Conservation (phyloP, 2,329 filamentous ascomycete genomes). For the Hymenoscyphus fructigenus region DNA sequence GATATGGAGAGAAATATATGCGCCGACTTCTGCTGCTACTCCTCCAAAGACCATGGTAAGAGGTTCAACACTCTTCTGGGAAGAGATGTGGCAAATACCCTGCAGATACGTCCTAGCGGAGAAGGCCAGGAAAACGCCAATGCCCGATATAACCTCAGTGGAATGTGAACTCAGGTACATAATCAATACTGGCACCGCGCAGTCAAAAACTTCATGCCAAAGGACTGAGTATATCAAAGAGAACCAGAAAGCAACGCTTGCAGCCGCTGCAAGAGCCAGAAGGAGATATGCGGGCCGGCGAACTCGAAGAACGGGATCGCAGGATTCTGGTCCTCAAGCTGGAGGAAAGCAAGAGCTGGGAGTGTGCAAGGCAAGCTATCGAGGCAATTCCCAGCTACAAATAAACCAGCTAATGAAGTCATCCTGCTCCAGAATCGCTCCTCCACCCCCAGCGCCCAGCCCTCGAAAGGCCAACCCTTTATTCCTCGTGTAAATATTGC, state of each 20-base stretch:
- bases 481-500: background rate
- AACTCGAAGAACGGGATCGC: background rate
- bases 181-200: too few relatives aligned
- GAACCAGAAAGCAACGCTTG: too few relatives aligned
- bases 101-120: background rate
- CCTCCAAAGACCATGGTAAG: background rate
- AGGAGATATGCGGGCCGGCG: background rate
- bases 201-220: too few relatives aligned
- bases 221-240: too few relatives aligned
- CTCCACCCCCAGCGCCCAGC: background rate
- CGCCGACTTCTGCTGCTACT: background rate
- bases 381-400: background rate
- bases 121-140: background rate
- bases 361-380: background rate
- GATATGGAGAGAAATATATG: background rate
- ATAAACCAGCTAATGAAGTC: background rate
- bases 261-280: background rate
- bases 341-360: background rate
- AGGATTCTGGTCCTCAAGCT: background rate
- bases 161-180: background rate
- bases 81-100: background rate
- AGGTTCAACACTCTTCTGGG: background rate
- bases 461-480: background rate
- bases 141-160: background rate
- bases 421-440: background rate